Conservation (phyloP, 2,329 filamentous ascomycete species). For the Pestalotiopsis sp. region DNA sequence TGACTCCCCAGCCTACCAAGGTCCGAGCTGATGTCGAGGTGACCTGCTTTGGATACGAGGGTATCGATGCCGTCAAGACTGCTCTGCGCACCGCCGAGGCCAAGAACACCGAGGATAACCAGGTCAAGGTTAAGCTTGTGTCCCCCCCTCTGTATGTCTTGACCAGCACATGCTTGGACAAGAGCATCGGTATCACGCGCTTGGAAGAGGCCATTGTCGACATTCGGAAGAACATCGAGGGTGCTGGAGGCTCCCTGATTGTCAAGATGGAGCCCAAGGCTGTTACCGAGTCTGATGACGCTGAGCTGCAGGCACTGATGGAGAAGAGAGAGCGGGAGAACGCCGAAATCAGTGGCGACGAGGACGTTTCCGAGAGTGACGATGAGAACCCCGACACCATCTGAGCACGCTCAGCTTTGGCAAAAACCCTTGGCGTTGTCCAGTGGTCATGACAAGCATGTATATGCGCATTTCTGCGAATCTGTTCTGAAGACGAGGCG, state of each 20-base stretch:
- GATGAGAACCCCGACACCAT: constrained; percentile 71
- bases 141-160: constrained; percentile 96
- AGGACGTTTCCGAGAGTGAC: constrained; percentile 93
- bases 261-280: constrained; percentile 99
- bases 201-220: constrained; percentile 89
- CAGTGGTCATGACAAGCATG: background rate
- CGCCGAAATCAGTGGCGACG: constrained; percentile 95
- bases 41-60: constrained; percentile 93
- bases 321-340: constrained; percentile 99
- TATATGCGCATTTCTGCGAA: background rate
- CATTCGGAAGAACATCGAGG: constrained; percentile 79
- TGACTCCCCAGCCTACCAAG: constrained; percentile 98
- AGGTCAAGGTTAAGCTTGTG: constrained; percentile 98
- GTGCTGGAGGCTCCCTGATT: constrained; percentile 75
- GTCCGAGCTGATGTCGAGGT: constrained; percentile 97
- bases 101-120: constrained; percentile 86
- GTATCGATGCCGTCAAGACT: constrained; percentile 96
- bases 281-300: constrained; percentile 97
- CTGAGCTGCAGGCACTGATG: constrained; percentile 96
- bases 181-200: constrained; percentile 79
- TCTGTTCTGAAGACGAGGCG: background rate
- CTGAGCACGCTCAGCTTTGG: constrained; percentile 27
- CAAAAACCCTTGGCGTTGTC: too few species aligned
- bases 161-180: constrained; percentile 94
- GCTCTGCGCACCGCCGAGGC: constrained; percentile 90